Conservation (phyloP, 306 rosid genomes). For the Ochetophila trinervis region DNA sequence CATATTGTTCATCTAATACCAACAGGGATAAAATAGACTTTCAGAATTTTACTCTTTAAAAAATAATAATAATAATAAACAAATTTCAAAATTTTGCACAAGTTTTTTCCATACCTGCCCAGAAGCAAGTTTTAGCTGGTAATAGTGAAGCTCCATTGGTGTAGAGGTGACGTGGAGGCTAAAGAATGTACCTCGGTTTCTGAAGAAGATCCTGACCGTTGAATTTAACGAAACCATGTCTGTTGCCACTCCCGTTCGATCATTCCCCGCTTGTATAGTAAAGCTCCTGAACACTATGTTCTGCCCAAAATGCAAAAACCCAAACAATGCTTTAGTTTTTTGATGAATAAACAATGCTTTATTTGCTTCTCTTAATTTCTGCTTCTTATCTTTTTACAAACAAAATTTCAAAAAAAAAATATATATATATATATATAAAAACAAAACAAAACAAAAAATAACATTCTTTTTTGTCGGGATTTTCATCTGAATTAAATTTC, state of each 20-base stretch:
- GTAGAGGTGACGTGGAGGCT: conserved; percentile 83
- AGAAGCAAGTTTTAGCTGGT: conserved; percentile 66
- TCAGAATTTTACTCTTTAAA: background rate
- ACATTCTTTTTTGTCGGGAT: background rate
- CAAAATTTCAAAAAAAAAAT: too few relatives aligned
- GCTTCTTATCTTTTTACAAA: too few relatives aligned
- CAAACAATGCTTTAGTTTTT: too few relatives aligned
- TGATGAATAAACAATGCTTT: too few relatives aligned
- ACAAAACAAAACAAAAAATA: background rate
- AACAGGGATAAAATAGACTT: background rate
- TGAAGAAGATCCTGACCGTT: conserved; percentile 68
- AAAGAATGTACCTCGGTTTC: conserved; percentile 77
- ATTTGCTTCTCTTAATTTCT: background rate
- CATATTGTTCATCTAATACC: background rate
- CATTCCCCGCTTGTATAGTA: conserved; percentile 77
- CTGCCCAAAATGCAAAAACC: conserved; percentile 37
- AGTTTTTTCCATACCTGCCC: conserved; percentile 80
- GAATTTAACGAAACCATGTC: conserved; percentile 83
- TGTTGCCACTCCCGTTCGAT: conserved; percentile 67
- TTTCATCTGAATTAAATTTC: too few relatives aligned
- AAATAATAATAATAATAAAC: too few relatives aligned
- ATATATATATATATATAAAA: too few relatives aligned
- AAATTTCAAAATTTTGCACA: too few relatives aligned
- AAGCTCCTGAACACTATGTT: conserved; percentile 60
- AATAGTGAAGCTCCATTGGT: conserved; percentile 58